phyloP scores from a whole-genome alignment of 2,329 filamentous ascomycete genomes.

The Epichloe sibirici region DNA sequence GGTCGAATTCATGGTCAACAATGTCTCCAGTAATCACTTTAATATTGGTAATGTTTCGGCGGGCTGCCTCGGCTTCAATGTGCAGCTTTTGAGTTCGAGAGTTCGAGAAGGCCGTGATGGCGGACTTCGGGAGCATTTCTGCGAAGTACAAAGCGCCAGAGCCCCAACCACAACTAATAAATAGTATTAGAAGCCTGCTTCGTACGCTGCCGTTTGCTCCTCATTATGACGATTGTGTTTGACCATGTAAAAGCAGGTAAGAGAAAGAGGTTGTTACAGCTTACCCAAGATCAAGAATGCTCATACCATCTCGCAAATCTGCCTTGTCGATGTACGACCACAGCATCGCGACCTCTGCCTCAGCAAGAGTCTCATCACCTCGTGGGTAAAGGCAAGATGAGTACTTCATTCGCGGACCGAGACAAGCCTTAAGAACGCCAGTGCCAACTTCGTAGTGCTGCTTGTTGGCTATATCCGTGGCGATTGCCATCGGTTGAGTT shows the following conservation, averaged over 20 bases:
- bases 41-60: slow-evolving; percentile 47
- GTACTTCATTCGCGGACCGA: slow-evolving; percentile 64
- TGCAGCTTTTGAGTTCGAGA: slow-evolving; percentile 55
- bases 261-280: slow-evolving; percentile 8
- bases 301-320: slow-evolving; percentile 45
- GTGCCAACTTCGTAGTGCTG: slow-evolving; percentile 66
- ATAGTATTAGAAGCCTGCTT: background rate
- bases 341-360: slow-evolving; percentile 58
- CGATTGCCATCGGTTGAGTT: slow-evolving; percentile 52
- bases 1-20: slow-evolving; percentile 51
- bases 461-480: slow-evolving; percentile 51
- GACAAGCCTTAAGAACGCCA: slow-evolving; percentile 44
- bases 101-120: slow-evolving; percentile 58
- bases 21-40: slow-evolving; percentile 55
- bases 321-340: slow-evolving; percentile 49
- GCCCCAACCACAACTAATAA: slow-evolving; percentile 54
- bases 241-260: background rate
- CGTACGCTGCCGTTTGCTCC: background rate
- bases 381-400: slow-evolving; percentile 53
- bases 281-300: slow-evolving; percentile 49
- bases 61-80: slow-evolving; percentile 46
- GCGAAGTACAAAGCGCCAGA: slow-evolving; percentile 54
- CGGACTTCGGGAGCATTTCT: slow-evolving; percentile 47
- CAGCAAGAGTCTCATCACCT: slow-evolving; percentile 47
- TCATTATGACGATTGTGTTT: background rate